These are phyloP conservation scores for carrot (Daucus carota) DNA, from an alignment of 129 eudicot genomes.

Conservation along the genomic window DNA sequence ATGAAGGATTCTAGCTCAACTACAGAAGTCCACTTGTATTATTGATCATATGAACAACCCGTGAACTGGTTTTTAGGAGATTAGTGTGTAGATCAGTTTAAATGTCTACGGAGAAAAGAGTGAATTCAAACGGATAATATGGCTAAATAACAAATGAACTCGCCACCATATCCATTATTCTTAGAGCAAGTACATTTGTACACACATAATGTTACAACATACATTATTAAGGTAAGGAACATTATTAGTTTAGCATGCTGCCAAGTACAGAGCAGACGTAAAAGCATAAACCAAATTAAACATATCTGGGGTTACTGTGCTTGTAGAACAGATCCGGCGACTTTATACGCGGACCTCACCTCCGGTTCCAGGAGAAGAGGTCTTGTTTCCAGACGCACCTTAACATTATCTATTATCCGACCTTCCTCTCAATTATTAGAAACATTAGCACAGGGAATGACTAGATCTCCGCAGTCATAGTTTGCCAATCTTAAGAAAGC, in stretches of 20 bases:
- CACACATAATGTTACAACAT: not conserved
- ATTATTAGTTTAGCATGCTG: not conserved
- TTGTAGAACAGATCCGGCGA: not conserved
- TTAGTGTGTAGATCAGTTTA: not conserved
- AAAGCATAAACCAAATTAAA: not conserved
- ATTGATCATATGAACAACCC: not conserved
- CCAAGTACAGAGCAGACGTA: too few relatives aligned
- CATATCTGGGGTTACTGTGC: not conserved
- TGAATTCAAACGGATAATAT: not conserved
- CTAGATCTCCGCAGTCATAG: slow-evolving; percentile 55
- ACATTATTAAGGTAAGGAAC: not conserved
- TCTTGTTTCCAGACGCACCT: too few relatives aligned
- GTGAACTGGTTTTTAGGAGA: not conserved
- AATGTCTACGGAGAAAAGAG: too few relatives aligned
- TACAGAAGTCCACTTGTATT: too few relatives aligned
- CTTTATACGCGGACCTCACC: too few relatives aligned
- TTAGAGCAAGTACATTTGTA: not conserved
- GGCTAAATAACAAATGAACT: too few relatives aligned
- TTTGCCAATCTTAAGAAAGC: slow-evolving; percentile 34
- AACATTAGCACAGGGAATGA: not conserved
- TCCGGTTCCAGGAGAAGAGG: too few relatives aligned
- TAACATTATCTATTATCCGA: too few relatives aligned
- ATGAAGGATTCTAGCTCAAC: too few relatives aligned
- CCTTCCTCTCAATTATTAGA: not conserved
- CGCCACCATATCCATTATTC: not conserved